Base-by-base conservation (phyloP, 495 filamentous ascomycete genomes). In the Jackrogersella minutella region DNA sequence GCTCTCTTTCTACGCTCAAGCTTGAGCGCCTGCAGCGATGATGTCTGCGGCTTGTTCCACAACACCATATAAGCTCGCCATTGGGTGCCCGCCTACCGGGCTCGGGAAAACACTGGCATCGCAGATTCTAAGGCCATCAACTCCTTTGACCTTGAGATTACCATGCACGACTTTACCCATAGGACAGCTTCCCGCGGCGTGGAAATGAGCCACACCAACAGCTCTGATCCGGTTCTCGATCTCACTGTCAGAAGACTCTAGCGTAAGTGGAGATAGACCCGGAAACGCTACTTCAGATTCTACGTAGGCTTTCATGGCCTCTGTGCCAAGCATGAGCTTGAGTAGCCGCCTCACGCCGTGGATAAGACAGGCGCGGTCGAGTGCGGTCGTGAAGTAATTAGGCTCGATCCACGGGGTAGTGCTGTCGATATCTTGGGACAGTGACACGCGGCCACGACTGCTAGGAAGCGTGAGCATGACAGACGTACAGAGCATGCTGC, bases 81-180 rank as follows among this genome's bases (percentile, higher is more conserved):
- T 57, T 1, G 49, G 52, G n/a, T 59, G 58, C 4, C 44, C 65
- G n/a, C 65, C 58, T 19, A 68, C 14, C 0, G 65, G 37, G 24
- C 36, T 56, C 6, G 80, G 73, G 51, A 81, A 75, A 1, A 77
- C 44, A 31, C 68, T 73, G 2, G 76, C 80, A 62, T 84, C 81
- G 7, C 81, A 78, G 0, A 79, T 71, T 26, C 77, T 53, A 44
- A 78, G 54, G 13, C 66, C 61, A 2, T 74, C 13, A 13, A 72
- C 64, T 8, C 77, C 77, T 7, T 63, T 65, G 1, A 79, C 75
- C 10, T 64, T 53, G 17, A 77, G 74, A 19, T 70, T 59, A 4
- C 59, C 58, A 50, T 79, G 74, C 37, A 79, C 49, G 0, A 78
- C 74, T 2, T 17, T 63, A 9, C 65, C 59, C 50, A 60, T 55